Conservation (phyloP, 2,329 filamentous ascomycete genomes). For the Calonectria ilicicola region DNA sequence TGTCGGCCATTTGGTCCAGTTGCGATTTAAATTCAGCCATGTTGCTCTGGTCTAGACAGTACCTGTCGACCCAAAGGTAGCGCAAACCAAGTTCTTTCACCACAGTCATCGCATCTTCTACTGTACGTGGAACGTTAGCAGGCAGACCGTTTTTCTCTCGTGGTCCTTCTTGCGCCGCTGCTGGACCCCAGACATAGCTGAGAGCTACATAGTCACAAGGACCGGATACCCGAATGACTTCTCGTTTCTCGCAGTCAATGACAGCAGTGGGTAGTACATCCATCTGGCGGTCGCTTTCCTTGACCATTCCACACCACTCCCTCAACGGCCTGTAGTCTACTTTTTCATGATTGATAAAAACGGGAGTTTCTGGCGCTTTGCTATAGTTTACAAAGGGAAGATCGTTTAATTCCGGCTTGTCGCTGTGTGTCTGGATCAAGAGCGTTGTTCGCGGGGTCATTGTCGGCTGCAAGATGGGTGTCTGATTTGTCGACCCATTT, state of each 20-base stretch:
- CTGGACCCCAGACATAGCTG: slow-evolving; percentile 24
- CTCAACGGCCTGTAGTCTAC: slow-evolving; percentile 12
- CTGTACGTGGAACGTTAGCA: slow-evolving; percentile 8
- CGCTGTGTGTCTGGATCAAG: neutral
- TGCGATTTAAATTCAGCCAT: slow-evolving; percentile 18
- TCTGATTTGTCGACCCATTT: neutral
- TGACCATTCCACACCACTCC: slow-evolving; percentile 1
- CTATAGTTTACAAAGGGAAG: slow-evolving; percentile 20
- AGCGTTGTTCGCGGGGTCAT: neutral
- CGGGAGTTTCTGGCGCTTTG: slow-evolving; percentile 10
- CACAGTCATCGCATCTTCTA: slow-evolving; percentile 24
- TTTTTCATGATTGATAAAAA: slow-evolving; percentile 32
- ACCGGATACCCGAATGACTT: slow-evolving; percentile 5
- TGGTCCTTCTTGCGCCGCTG: neutral
- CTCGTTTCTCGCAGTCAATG: slow-evolving; percentile 21
- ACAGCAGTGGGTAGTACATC: slow-evolving; percentile 15
- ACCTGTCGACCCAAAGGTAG: slow-evolving; percentile 26
- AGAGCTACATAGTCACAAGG: slow-evolving; percentile 25
- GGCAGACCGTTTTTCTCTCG: neutral
- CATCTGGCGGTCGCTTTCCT: neutral
- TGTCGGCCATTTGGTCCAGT: slow-evolving; percentile 25
- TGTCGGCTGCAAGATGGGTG: neutral
- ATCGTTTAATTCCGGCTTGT: neutral
- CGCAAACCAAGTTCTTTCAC: slow-evolving; percentile 20
- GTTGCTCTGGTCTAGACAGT: slow-evolving; percentile 25